phyloP scores from a whole-genome alignment of 1,284 basidiomycete species.

The Cryptococcus jaspeensis region DNA sequence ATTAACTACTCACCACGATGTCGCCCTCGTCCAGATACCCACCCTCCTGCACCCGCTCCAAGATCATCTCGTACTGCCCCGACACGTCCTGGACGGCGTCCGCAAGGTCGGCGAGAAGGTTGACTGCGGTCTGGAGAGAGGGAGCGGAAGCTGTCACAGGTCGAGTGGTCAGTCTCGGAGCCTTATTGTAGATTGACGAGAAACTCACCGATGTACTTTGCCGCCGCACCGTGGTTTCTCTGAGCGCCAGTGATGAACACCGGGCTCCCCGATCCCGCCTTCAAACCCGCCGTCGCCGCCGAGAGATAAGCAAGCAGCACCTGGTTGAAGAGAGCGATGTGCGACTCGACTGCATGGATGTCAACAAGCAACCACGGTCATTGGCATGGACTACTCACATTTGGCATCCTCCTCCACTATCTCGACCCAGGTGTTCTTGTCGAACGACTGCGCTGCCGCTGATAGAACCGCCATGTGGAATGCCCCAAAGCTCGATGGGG shows the following conservation, averaged over 20 bases:
- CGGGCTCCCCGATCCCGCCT: constrained; percentile 36
- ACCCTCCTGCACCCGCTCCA: constrained; percentile 30
- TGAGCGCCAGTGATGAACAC: constrained; percentile 41
- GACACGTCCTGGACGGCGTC: constrained; percentile 33
- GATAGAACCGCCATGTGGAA: constrained; percentile 77
- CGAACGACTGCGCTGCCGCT: constrained; percentile 73
- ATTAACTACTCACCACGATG: constrained; percentile 24
- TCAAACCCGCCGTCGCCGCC: constrained; percentile 35
- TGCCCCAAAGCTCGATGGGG: constrained; percentile 68
- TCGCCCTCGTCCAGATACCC: constrained; percentile 20
- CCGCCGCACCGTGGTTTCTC: constrained; percentile 18
- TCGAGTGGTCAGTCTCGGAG: too few relatives aligned
- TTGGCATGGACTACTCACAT: constrained; percentile 22
- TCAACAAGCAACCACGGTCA: constrained; percentile 5
- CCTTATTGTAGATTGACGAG: background rate
- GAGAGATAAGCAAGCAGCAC: constrained; percentile 39
- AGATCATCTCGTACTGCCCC: constrained; percentile 29
- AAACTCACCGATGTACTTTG: constrained; percentile 21
- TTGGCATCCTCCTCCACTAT: constrained; percentile 60
- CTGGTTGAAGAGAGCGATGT: constrained; percentile 42
- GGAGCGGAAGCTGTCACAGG: constrained; percentile 33
- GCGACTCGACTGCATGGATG: constrained; percentile 12
- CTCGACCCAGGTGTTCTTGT: constrained; percentile 61
- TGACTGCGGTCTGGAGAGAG: constrained; percentile 29
- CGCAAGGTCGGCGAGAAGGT: constrained; percentile 34